Conservation (phyloP, 176 grass and related monocot species). For the Chloris gayana region DNA sequence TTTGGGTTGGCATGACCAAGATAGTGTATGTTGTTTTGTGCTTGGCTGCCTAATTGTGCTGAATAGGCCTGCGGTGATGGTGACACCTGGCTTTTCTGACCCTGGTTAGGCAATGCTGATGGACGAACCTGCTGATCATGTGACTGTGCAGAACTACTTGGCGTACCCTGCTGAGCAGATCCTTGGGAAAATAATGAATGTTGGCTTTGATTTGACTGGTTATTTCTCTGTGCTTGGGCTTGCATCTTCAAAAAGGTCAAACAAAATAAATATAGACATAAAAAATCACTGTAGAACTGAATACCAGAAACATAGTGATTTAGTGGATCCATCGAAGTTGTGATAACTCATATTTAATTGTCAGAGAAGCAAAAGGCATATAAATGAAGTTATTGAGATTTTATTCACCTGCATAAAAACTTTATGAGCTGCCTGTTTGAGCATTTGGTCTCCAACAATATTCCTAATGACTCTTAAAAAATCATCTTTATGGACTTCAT, state of each 20-base stretch:
- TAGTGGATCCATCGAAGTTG: constrained; percentile 9
- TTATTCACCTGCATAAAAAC: constrained; percentile 80
- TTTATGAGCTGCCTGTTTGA: constrained; percentile 97
- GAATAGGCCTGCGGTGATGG: constrained; percentile 40
- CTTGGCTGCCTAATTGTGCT: constrained; percentile 43
- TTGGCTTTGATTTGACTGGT: constrained; percentile 69
- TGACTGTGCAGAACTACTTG: constrained; percentile 54
- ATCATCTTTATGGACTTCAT: constrained; percentile 98
- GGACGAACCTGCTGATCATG: constrained; percentile 46
- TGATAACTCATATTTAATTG: background rate
- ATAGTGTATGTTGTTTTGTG: constrained; percentile 31
- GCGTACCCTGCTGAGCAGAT: constrained; percentile 60
- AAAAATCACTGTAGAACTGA: constrained; percentile 29
- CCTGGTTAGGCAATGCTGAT: constrained; percentile 52
- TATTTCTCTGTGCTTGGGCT: constrained; percentile 57
- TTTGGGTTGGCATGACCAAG: constrained; percentile 40
- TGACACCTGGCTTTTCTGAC: constrained; percentile 43
- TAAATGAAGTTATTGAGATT: constrained; percentile 26
- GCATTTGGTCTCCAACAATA: constrained; percentile 98
- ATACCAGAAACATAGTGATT: constrained; percentile 19
- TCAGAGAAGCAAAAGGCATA: constrained; percentile 8
- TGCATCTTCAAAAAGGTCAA: constrained; percentile 52
- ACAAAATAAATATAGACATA: constrained; percentile 28
- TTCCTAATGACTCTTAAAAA: constrained; percentile 94
- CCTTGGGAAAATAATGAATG: constrained; percentile 61